Base-by-base conservation (phyloP, 805 yeast species). In the Wilhelminamyces savonicus region DNA sequence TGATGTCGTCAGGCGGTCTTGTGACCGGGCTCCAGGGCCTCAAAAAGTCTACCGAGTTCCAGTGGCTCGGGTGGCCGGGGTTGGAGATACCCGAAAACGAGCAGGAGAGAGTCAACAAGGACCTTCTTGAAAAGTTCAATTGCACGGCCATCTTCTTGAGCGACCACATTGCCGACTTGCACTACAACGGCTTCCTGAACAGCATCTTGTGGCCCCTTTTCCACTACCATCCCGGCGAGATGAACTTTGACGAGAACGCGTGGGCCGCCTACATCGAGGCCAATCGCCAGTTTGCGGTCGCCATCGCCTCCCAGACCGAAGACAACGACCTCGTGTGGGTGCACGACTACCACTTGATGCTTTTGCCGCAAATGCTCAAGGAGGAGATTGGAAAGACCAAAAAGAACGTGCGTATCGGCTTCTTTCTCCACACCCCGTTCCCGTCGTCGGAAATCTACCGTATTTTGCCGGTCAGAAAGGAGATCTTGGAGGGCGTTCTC, bases 191-290 rank as follows among this genome's bases (percentile, higher is more conserved):
- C 18, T 92, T 94, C 58, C 75, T 86, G 39, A 92, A 92, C 58
- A 82, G 94, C 11, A 92, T 92, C 40, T 63, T 92, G 40, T 92
- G 99, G 99, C 99, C 99, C 1, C 61, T 94, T 37, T 92, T 92
- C 66, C 99, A 92, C 56, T 92, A 92, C 59, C 98, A 92, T 52
- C 98, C 99, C 1, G 98, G 97, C 37, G 98, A 94, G 56, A 92
- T 94, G 82, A 88, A 85, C 53, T 92, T 92, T 50, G 98, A 92
- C 57, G 98, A 92, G 54, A 77, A 76, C 38, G 95, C 97, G 2
- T 92, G 98, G 98, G 88, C 88, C 31, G 97, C 97, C 1, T 92
- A 92, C 55, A 82, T 86, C 32, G 92, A 86, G 53, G 97, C 97
- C 5, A 92, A 92, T 52, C 62, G 78, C 34, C 64, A 73, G 36